phyloP scores from a whole-genome alignment of 2,329 filamentous ascomycete genomes.

The Cryphonectria parasitica region DNA sequence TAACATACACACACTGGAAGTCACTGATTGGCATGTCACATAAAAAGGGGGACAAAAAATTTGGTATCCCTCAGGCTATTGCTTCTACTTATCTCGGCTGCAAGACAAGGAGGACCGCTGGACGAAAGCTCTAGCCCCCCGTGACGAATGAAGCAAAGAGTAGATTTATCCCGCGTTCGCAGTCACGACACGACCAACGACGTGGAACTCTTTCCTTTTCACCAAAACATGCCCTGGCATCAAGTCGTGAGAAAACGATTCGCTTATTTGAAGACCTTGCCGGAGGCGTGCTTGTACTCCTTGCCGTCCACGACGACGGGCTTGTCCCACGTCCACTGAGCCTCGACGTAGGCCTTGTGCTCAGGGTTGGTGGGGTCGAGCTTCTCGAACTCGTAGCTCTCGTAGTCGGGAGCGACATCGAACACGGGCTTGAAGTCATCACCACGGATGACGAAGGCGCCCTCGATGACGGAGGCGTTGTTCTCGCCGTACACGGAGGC shows the following conservation, averaged over 20 bases:
- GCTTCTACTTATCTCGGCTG: conserved; percentile 22
- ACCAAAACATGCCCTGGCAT: conserved; percentile 26
- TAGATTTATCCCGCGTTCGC: conserved; percentile 20
- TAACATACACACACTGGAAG: neutral
- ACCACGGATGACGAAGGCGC: conserved; percentile 93
- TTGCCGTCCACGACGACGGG: conserved; percentile 80
- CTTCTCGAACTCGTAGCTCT: conserved; percentile 97
- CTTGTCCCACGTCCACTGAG: conserved; percentile 92
- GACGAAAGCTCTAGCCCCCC: conserved; percentile 20
- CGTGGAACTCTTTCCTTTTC: conserved; percentile 23
- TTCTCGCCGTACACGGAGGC: conserved; percentile 85
- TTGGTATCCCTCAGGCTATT: conserved; percentile 20
- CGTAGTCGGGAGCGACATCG: conserved; percentile 94
- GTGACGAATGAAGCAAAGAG: conserved; percentile 7
- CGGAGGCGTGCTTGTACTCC: conserved; percentile 84
- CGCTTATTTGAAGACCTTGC: conserved; percentile 98
- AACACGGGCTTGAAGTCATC: conserved; percentile 86
- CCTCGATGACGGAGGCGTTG: conserved; percentile 89
- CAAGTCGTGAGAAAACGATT: conserved; percentile 30
- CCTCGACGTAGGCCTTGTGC: conserved; percentile 83
- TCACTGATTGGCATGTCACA: neutral
- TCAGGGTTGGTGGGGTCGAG: conserved; percentile 86
- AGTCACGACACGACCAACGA: conserved; percentile 28
- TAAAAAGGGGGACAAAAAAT: neutral
- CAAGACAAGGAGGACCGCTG: conserved; percentile 18